Evolutionary conservation across 2,329 filamentous ascomycete genomes (phyloP).

Genomic region (Penicillium sp.): DNA sequence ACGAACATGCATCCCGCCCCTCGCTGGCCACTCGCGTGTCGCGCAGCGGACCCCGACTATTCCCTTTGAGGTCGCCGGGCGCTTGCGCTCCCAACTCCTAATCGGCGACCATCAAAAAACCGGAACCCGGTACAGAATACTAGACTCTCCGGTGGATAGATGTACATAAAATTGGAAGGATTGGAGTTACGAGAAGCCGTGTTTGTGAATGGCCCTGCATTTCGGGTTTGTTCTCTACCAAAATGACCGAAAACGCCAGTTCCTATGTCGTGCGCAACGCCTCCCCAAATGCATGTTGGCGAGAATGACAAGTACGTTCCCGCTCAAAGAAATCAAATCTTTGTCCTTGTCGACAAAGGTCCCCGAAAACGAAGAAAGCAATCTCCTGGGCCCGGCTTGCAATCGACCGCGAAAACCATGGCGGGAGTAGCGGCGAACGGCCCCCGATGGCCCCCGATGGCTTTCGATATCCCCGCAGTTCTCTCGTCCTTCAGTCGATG

Average conservation of each 20-base stretch:
- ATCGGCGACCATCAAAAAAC: background rate
- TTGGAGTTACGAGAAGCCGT: background rate
- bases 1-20: conserved; percentile 18
- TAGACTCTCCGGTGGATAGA: background rate
- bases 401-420: background rate
- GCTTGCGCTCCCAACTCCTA: conserved; percentile 12
- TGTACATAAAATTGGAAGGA: background rate
- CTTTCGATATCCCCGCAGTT: background rate
- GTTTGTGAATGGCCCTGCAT: background rate
- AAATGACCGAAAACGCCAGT: conserved; percentile 9
- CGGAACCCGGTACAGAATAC: too few relatives aligned
- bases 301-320: background rate
- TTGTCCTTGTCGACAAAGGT: background rate
- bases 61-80: conserved; percentile 14
- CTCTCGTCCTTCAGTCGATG: background rate
- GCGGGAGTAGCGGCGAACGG: background rate
- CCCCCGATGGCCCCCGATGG: background rate
- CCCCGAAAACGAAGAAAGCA: background rate
- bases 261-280: conserved; percentile 8
- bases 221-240: background rate
- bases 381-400: background rate
- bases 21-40: conserved; percentile 17
- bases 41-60: conserved; percentile 13
- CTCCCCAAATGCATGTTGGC: conserved; percentile 10
- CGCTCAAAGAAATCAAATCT: background rate